Conservation (phyloP, 371 early-diverging fungal genomes). For the Nematocida sp. region DNA sequence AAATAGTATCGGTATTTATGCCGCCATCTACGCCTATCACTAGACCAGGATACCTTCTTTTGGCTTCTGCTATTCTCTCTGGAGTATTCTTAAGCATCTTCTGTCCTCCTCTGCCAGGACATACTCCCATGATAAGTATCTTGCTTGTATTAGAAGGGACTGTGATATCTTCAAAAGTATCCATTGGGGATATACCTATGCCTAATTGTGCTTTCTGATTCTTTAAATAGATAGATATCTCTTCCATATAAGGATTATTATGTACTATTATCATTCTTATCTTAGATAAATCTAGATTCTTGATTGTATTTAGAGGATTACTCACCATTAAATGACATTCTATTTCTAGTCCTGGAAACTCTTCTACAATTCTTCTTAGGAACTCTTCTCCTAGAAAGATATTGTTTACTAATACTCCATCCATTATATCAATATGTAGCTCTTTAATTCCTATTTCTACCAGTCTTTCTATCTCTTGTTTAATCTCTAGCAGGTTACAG, state of each 20-base stretch:
- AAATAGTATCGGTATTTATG: conserved; percentile 75
- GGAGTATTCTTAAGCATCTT: conserved; percentile 31
- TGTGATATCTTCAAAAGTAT: conserved; percentile 66
- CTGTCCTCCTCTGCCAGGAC: conserved; percentile 63
- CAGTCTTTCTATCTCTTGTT: conserved; percentile 45
- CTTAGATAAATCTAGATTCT: conserved; percentile 36
- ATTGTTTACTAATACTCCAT: conserved; percentile 57
- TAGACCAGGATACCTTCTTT: not conserved
- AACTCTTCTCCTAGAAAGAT: conserved; percentile 58
- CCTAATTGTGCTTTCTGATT: conserved; percentile 68
- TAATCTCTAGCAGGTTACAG: conserved; percentile 27
- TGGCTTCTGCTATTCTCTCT: conserved; percentile 26
- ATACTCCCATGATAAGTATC: conserved; percentile 90
- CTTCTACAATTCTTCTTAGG: conserved; percentile 53
- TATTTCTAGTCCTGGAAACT: conserved; percentile 50
- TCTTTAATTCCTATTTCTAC: conserved; percentile 31
- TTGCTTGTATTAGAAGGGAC: conserved; percentile 68
- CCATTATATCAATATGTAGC: conserved; percentile 62
- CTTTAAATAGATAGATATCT: not conserved
- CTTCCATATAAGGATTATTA: not conserved
- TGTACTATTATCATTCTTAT: conserved; percentile 52
- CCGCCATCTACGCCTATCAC: conserved; percentile 96
- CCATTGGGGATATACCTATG: conserved; percentile 81
- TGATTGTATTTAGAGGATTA: conserved; percentile 49
- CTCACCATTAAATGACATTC: conserved; percentile 63